Evolutionary conservation across 2,329 filamentous ascomycete species (phyloP), one percentile per base, ranked within the genome.

Genomic region (Aspergillus sp.): DNA sequence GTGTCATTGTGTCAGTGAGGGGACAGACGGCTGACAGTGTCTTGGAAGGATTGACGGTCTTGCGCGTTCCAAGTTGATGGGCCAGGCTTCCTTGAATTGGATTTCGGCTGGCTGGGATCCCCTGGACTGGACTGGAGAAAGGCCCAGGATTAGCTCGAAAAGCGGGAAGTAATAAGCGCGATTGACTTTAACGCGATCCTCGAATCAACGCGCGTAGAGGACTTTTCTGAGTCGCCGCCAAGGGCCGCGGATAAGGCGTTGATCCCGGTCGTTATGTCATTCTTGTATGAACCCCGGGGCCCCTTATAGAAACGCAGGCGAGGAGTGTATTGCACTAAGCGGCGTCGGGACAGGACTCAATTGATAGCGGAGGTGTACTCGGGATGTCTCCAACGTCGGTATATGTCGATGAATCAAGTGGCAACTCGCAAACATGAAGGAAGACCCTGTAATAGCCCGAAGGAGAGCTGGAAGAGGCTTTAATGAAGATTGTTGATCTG

Each of bases 171-270:
- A 70, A 64, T 63, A 66, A 63, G 64, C 59, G 65, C 60, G 62
- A 62, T 59, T 58, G 56, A 51, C 58, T 63, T 62, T 57, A 46
- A 62, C 61, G 61, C 64, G 62, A 68, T 65, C 57, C 60, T 62
- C 66, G 62, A 70, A 68, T 71, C 64, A 70, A 44, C 60, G 64
- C 61, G 65, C 62, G 64, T 66, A 55, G 49, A 60, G 54, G 60
- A 57, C 47, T 59, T 62, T 57, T 65, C 59, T 51, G 59, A 60
- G 63, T 65, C 58, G 55, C 57, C 58, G 67, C 68, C 65, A 67
- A 67, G 66, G 55, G 55, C 55, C 57, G 48, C 55, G 59, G 54
- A 55, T 59, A 55, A 63, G 54, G 57, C 56, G 41, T 56, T 56
- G 45, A 54, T 23, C 53, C 31, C 47, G 25, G 43, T 41, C 21